These are phyloP conservation scores for Neonothopanus nambi DNA, from an alignment of 1,284 basidiomycete genomes.

Conservation along the genomic window DNA sequence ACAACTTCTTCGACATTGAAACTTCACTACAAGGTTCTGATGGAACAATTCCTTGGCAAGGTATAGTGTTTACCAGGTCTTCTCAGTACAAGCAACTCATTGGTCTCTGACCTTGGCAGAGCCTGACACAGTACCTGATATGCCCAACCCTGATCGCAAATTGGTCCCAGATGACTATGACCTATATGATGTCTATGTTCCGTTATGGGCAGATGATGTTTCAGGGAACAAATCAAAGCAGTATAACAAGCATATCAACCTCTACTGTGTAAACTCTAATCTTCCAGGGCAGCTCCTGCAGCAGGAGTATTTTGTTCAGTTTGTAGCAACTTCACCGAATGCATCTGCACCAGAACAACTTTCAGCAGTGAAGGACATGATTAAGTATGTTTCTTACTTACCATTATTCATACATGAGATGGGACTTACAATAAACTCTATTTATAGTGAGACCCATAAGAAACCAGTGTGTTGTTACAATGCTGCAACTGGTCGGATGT, in stretches of 20 bases:
- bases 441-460: conserved; percentile 15
- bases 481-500: conserved; percentile 3
- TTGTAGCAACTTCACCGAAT: conserved; percentile 35
- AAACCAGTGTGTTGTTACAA: conserved; percentile 25
- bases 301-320: conserved; percentile 34
- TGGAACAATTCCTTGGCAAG: too few species aligned
- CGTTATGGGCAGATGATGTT: conserved; percentile 20
- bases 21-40: too few species aligned
- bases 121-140: not conserved
- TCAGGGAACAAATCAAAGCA: conserved; percentile 20
- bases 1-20: too few species aligned
- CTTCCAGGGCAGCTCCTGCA: conserved; percentile 31
- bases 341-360: conserved; percentile 35
- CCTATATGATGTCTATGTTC: conserved; percentile 16
- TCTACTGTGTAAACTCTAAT: conserved; percentile 30
- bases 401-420: not conserved
- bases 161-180: conserved; percentile 21
- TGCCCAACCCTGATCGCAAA: conserved; percentile 5
- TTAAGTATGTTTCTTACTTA: conserved; percentile 20
- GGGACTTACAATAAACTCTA: not conserved
- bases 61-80: too few species aligned
- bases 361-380: conserved; percentile 25
- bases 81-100: too few species aligned
- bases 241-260: conserved; percentile 23
- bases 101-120: not conserved